Percentiles rank a stretch among this genome's conserved stretches.
These are phyloP conservation scores for Crithidia brevicula DNA, from an alignment of 208 protist species.

Conservation along the genomic window DNA sequence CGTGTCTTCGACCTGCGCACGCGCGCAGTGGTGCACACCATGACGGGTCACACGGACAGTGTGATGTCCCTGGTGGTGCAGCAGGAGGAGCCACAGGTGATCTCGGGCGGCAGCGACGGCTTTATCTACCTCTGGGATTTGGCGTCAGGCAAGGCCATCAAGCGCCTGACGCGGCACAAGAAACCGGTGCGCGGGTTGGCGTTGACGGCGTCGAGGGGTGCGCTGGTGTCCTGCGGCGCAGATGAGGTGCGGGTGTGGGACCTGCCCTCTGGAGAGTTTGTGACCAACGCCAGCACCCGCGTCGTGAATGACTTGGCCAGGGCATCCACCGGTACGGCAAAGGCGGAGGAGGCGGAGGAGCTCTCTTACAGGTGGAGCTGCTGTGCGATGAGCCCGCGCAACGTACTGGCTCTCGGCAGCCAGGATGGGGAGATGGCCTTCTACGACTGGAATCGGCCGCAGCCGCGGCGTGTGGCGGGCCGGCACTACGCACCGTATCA, in stretches of 20 bases:
- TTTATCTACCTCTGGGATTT: constrained; percentile 96
- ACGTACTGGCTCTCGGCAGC: constrained; percentile 96
- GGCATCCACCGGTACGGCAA: not conserved
- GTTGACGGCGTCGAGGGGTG: constrained; percentile 88
- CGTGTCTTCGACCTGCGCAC: constrained; percentile 94
- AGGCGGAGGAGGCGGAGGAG: constrained; percentile 29
- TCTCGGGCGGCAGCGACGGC: constrained; percentile 94
- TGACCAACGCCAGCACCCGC: constrained; percentile 93
- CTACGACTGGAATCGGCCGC: constrained; percentile 98
- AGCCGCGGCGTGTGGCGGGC: constrained; percentile 31
- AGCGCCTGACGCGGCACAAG: constrained; percentile 98
- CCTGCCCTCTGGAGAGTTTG: constrained; percentile 94
- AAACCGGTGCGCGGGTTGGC: constrained; percentile 96
- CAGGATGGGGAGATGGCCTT: constrained; percentile 93
- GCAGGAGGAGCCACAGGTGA: constrained; percentile 90
- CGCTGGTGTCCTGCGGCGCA: constrained; percentile 94
- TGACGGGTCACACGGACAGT: constrained; percentile 95
- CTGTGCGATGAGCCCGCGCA: constrained; percentile 81
- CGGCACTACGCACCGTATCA: constrained; percentile 79
- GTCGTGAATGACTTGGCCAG: constrained; percentile 5
- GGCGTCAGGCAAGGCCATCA: constrained; percentile 55
- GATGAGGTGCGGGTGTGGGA: constrained; percentile 99
- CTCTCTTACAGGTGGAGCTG: constrained; percentile 84
- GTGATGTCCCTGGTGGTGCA: constrained; percentile 93
- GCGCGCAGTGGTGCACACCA: constrained; percentile 70